Evolutionary conservation across 177 flowering plant genomes (phyloP).

Genomic region (Telopea speciosissima): DNA sequence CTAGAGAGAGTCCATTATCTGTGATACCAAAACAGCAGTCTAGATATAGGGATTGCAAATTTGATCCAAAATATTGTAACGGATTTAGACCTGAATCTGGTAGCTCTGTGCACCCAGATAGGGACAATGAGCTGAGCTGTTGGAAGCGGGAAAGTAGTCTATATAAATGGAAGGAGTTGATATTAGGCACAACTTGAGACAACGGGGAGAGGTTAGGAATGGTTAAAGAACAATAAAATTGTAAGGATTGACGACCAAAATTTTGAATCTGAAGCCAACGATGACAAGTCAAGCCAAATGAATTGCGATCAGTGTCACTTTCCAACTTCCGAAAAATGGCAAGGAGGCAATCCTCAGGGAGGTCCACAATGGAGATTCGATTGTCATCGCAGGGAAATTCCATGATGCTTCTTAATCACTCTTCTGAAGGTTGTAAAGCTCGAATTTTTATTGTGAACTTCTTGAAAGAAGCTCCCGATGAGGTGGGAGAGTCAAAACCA

Average conservation of each 20-base stretch:
- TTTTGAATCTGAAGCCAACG: slow-evolving; percentile 65
- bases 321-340: slow-evolving; percentile 38
- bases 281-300: slow-evolving; percentile 76
- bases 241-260: slow-evolving; percentile 42
- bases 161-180: slow-evolving; percentile 34
- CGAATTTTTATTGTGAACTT: slow-evolving; percentile 43
- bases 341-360: slow-evolving; percentile 64
- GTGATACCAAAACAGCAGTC: slow-evolving; percentile 61
- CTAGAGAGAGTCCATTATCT: slow-evolving; percentile 41
- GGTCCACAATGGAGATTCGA: slow-evolving; percentile 32
- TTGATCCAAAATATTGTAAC: slow-evolving; percentile 37
- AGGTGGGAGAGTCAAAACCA: slow-evolving; percentile 38
- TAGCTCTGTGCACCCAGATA: slow-evolving; percentile 60
- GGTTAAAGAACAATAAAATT: slow-evolving; percentile 41
- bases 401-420: slow-evolving; percentile 7
- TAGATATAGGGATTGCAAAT: slow-evolving; percentile 35
- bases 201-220: slow-evolving; percentile 9
- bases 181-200: slow-evolving; percentile 15
- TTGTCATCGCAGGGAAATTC: not conserved
- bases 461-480: slow-evolving; percentile 33
- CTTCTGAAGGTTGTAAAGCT: slow-evolving; percentile 56
- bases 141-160: slow-evolving; percentile 52
- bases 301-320: slow-evolving; percentile 38
- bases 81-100: slow-evolving; percentile 40
- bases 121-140: slow-evolving; percentile 37